Conservation (phyloP, 768 basidiomycete genomes). For the Galerina sulciceps region DNA sequence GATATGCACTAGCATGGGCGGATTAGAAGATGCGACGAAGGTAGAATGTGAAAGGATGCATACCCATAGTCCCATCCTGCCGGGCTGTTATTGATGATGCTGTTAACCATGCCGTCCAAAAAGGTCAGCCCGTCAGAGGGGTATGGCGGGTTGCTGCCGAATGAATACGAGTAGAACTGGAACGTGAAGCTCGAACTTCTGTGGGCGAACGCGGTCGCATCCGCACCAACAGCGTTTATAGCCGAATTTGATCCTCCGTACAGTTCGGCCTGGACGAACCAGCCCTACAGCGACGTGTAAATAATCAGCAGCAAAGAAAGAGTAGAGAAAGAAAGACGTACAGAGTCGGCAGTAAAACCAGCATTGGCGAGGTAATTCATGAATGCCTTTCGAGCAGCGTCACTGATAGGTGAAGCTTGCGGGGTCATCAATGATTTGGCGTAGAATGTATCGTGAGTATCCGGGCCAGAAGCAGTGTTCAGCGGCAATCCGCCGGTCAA, state of each 20-base stretch:
- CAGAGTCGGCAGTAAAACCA: slow-evolving; percentile 27
- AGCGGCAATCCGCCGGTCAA: slow-evolving; percentile 27
- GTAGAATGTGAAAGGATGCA: background rate
- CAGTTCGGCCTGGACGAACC: slow-evolving; percentile 38
- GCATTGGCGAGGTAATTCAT: slow-evolving; percentile 41
- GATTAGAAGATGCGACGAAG: background rate
- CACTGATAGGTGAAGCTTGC: slow-evolving; percentile 30
- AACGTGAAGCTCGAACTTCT: slow-evolving; percentile 45
- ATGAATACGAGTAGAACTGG: slow-evolving; percentile 50
- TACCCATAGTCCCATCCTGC: slow-evolving; percentile 36
- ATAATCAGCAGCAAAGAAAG: background rate
- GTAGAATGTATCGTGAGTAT: slow-evolving; percentile 43
- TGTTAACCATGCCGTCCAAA: slow-evolving; percentile 37
- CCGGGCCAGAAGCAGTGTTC: slow-evolving; percentile 26
- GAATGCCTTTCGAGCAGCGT: slow-evolving; percentile 35
- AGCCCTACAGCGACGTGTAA: slow-evolving; percentile 8
- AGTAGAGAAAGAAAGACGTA: background rate
- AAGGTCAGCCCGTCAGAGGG: slow-evolving; percentile 46
- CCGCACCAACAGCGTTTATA: slow-evolving; percentile 39
- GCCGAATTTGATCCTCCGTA: slow-evolving; percentile 48
- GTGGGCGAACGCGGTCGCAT: slow-evolving; percentile 48
- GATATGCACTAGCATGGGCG: slow-evolving; percentile 33
- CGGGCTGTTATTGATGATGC: slow-evolving; percentile 32
- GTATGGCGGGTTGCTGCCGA: slow-evolving; percentile 37
- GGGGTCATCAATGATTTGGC: slow-evolving; percentile 44